phyloP scores from a whole-genome alignment of 108 stramenopile genomes.

The Fistulifera solaris region DNA sequence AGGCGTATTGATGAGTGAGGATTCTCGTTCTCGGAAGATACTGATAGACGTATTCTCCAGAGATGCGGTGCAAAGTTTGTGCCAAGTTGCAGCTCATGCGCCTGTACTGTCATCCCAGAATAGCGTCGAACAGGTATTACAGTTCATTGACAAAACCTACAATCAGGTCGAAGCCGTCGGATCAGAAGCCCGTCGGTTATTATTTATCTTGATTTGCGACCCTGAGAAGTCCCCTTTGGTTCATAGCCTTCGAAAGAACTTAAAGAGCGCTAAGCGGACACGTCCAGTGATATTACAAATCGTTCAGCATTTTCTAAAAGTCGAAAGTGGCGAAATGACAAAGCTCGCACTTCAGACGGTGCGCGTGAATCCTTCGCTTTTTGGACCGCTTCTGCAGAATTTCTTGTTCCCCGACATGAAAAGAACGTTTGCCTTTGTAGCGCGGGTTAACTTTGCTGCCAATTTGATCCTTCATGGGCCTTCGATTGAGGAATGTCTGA shows the following conservation, averaged over 20 bases:
- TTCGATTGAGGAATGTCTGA: slow-evolving; percentile 4
- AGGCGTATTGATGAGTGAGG: no score
- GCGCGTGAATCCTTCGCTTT: slow-evolving; percentile 31
- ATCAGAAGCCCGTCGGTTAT: slow-evolving; percentile 43
- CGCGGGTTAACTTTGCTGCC: slow-evolving; percentile 36
- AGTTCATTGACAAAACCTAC: slow-evolving; percentile 16
- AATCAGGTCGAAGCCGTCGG: slow-evolving; percentile 19
- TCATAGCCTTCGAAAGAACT: slow-evolving; percentile 4
- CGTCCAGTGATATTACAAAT: not conserved
- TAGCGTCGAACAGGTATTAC: slow-evolving; percentile 21
- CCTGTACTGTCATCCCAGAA: slow-evolving; percentile 27
- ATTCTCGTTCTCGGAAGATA: not conserved
- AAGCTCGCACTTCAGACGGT: slow-evolving; percentile 36
- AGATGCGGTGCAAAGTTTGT: slow-evolving; percentile 41
- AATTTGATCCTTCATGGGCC: slow-evolving; percentile 40
- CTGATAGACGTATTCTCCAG: slow-evolving; percentile 37
- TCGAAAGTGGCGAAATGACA: slow-evolving; percentile 12
- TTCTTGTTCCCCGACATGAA: slow-evolving; percentile 49
- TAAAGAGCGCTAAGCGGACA: slow-evolving; percentile 4
- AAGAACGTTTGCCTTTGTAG: slow-evolving; percentile 35
- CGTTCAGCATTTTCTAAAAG: not conserved
- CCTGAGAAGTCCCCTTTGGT: slow-evolving; percentile 42
- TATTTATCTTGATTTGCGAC: slow-evolving; percentile 52
- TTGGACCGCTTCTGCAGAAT: slow-evolving; percentile 34
- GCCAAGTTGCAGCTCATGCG: slow-evolving; percentile 33